Evolutionary conservation across 2,329 filamentous ascomycete genomes (phyloP).

Genomic region (Arachnopeziza araneosa): DNA sequence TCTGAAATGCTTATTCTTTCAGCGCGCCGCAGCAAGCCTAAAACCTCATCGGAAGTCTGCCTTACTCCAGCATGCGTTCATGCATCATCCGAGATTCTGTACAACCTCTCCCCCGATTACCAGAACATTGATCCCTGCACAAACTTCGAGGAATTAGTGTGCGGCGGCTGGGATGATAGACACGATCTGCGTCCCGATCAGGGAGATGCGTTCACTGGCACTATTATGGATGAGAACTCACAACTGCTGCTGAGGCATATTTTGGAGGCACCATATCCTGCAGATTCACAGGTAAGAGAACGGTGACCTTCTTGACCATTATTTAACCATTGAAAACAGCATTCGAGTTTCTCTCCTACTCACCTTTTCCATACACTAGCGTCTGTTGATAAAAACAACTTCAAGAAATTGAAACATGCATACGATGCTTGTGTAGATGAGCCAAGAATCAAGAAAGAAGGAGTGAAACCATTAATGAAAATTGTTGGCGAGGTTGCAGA

Average conservation of each 20-base stretch:
- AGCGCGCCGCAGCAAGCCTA: neutral
- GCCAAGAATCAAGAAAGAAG: slow-evolving; percentile 47
- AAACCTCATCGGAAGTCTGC: slow-evolving; percentile 35
- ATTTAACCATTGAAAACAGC: slow-evolving; percentile 28
- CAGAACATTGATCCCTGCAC: slow-evolving; percentile 59
- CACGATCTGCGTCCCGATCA: slow-evolving; percentile 63
- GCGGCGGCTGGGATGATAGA: slow-evolving; percentile 58
- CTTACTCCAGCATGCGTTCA: slow-evolving; percentile 56
- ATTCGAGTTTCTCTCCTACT: slow-evolving; percentile 44
- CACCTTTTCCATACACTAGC: slow-evolving; percentile 33
- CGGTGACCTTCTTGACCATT: neutral
- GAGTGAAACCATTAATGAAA: slow-evolving; percentile 48
- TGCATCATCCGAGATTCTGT: slow-evolving; percentile 55
- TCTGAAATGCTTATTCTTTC: neutral
- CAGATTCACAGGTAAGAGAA: slow-evolving; percentile 31
- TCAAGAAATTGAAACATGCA: slow-evolving; percentile 57
- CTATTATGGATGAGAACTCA: slow-evolving; percentile 55
- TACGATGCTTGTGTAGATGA: slow-evolving; percentile 65
- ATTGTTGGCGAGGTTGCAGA: slow-evolving; percentile 48
- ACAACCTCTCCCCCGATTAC: slow-evolving; percentile 57
- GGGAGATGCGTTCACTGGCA: slow-evolving; percentile 53
- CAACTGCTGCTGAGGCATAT: slow-evolving; percentile 56
- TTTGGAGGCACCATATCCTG: slow-evolving; percentile 52
- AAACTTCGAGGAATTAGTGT: slow-evolving; percentile 64
- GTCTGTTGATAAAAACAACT: slow-evolving; percentile 54